Percentiles rank a stretch among this genome's conserved stretches.
These are phyloP conservation scores for Aspergillus biplanus DNA, from an alignment of 495 filamentous ascomycete species.

Conservation along the genomic window DNA sequence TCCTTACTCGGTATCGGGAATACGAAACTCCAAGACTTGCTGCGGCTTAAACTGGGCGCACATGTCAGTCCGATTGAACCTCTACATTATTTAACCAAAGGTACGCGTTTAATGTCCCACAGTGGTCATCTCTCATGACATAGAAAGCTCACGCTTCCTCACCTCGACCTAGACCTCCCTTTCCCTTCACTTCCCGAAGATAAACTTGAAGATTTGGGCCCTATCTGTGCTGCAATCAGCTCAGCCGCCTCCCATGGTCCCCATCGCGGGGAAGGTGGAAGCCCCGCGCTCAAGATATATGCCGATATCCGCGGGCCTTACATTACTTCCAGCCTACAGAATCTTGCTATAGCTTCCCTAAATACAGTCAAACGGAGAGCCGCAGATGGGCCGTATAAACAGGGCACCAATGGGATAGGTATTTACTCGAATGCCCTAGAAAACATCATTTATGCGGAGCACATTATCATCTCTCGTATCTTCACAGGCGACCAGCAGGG, in stretches of 20 bases:
- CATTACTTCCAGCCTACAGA: conserved; percentile 74
- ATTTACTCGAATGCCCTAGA: conserved; percentile 88
- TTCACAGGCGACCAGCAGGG: conserved; percentile 86
- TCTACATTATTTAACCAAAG: conserved; percentile 90
- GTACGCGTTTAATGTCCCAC: conserved; percentile 32
- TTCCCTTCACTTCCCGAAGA: conserved; percentile 66
- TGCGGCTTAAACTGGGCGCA: conserved; percentile 74
- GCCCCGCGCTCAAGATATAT: conserved; percentile 75
- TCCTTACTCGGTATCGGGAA: conserved; percentile 76
- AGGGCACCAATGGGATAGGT: conserved; percentile 91
- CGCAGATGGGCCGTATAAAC: conserved; percentile 78
- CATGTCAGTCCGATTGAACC: conserved; percentile 80
- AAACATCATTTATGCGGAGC: conserved; percentile 81
- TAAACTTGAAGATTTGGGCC: conserved; percentile 57
- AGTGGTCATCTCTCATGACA: no score
- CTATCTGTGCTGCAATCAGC: conserved; percentile 60
- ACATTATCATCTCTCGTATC: conserved; percentile 81
- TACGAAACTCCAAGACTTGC: conserved; percentile 77
- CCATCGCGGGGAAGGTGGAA: conserved; percentile 52
- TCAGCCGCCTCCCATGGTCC: conserved; percentile 54
- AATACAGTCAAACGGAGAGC: conserved; percentile 84
- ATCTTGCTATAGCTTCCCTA: conserved; percentile 83
- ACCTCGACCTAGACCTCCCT: conserved; percentile 55
- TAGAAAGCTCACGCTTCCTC: not conserved
- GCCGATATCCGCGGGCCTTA: conserved; percentile 85